Conservation (phyloP, 352 stramenopile species). For the Globisporangium spiculum region DNA sequence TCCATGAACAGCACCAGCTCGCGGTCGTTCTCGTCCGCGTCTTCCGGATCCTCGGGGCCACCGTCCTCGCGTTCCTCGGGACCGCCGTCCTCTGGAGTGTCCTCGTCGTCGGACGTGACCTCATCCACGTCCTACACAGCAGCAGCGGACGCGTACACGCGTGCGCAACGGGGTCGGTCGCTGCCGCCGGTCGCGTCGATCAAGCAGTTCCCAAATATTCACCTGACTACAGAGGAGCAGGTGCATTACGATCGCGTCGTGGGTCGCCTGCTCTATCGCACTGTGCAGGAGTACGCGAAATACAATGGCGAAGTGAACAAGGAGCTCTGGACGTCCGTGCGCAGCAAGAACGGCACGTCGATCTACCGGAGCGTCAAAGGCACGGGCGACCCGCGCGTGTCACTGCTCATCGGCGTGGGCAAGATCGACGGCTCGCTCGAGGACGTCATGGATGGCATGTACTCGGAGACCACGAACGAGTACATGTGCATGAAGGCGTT, state of each 20-base stretch:
- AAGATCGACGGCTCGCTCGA: constrained; percentile 37
- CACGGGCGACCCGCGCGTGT: constrained; percentile 29
- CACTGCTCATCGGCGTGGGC: constrained; percentile 29
- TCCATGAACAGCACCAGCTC: neutral
- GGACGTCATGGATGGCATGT: constrained; percentile 43
- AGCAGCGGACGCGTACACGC: constrained; percentile 18
- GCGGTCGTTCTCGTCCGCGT: neutral
- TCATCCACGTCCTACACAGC: constrained; percentile 19
- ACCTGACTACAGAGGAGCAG: constrained; percentile 26
- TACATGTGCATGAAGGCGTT: constrained; percentile 39
- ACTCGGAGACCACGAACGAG: constrained; percentile 34
- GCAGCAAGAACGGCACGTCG: constrained; percentile 30
- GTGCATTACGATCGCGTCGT: constrained; percentile 28
- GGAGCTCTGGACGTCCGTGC: constrained; percentile 38
- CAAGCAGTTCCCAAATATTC: constrained; percentile 6
- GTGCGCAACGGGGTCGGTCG: neutral
- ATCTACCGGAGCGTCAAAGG: constrained; percentile 50
- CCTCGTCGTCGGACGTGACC: constrained; percentile 13
- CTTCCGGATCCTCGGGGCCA: neutral
- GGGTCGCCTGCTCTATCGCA: constrained; percentile 26
- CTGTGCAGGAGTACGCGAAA: constrained; percentile 25
- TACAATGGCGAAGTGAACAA: constrained; percentile 16
- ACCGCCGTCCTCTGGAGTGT: neutral
- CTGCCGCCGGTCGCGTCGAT: constrained; percentile 1
- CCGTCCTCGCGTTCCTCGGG: neutral